These are phyloP conservation scores for Zizania latifolia DNA, from an alignment of 176 grass and related monocot species.

Conservation along the genomic window DNA sequence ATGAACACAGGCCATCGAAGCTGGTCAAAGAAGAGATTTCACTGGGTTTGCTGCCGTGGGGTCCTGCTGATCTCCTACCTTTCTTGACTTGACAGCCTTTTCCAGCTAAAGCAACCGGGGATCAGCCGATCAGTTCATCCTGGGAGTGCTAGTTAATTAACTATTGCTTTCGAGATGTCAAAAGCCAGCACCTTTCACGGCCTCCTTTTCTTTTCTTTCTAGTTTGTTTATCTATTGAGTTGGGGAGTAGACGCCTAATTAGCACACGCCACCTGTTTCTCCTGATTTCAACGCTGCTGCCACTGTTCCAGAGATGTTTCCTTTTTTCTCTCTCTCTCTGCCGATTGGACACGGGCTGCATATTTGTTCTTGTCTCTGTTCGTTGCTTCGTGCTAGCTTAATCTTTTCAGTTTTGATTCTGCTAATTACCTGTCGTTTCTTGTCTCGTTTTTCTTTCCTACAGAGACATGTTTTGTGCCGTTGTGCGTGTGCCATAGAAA, in stretches of 20 bases:
- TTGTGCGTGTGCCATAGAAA: background rate
- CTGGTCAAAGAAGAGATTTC: background rate
- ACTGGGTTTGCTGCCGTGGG: background rate
- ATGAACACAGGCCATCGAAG: background rate
- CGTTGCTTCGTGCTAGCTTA: background rate
- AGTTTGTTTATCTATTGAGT: slow-evolving; percentile 11
- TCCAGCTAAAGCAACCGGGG: background rate
- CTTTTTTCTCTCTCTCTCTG: background rate
- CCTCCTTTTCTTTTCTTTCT: background rate
- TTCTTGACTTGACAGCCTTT: slow-evolving; percentile 8
- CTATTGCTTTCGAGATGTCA: slow-evolving; percentile 14
- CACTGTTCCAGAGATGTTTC: background rate
- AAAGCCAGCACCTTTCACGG: slow-evolving; percentile 27
- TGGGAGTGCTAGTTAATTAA: background rate
- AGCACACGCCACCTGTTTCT: slow-evolving; percentile 24
- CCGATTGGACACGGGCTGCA: background rate
- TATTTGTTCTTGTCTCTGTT: background rate
- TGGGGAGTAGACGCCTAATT: slow-evolving; percentile 21
- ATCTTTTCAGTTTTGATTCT: background rate
- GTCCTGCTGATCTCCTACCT: slow-evolving; percentile 15
- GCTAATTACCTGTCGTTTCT: background rate
- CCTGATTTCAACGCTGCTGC: background rate
- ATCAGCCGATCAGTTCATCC: slow-evolving; percentile 15
- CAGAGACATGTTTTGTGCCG: background rate
- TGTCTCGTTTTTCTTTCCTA: background rate